Percentiles rank a stretch among this genome's conserved stretches.
phyloP scores from a whole-genome alignment of 306 rosid species.

The Hippophae rhamnoides region DNA sequence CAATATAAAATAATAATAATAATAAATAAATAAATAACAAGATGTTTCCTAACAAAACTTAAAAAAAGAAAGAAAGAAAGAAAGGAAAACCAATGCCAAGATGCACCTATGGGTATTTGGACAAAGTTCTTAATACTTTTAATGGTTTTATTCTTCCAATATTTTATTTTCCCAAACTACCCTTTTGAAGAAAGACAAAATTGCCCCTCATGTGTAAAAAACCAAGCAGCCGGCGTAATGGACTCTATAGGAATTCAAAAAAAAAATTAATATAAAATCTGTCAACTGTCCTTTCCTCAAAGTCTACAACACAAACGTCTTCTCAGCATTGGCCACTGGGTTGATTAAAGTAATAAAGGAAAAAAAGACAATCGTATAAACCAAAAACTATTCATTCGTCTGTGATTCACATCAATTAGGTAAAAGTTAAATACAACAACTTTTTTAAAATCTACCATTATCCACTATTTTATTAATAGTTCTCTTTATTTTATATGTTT shows the following conservation, averaged over 20 bases:
- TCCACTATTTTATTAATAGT: too few species aligned
- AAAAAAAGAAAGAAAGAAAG: too few species aligned
- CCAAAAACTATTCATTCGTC: too few species aligned
- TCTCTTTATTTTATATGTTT: too few species aligned
- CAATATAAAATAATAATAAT: too few species aligned
- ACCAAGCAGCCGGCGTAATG: slow-evolving; percentile 34
- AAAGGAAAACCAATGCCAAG: slow-evolving; percentile 17
- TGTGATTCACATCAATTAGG: too few species aligned
- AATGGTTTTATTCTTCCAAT: neutral
- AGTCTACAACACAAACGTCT: slow-evolving; percentile 17
- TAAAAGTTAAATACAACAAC: neutral
- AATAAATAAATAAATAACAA: too few species aligned
- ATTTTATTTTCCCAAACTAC: slow-evolving; percentile 2
- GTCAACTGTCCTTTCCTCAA: slow-evolving; percentile 56
- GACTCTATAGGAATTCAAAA: slow-evolving; percentile 27
- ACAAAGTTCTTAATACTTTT: slow-evolving; percentile 22
- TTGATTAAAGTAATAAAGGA: slow-evolving; percentile 24
- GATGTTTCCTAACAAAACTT: too few species aligned
- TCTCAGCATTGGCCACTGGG: slow-evolving; percentile 14
- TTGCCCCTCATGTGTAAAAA: slow-evolving; percentile 4
- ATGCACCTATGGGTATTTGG: slow-evolving; percentile 27
- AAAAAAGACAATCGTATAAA: neutral
- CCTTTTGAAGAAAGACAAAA: slow-evolving; percentile 18
- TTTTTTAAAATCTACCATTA: too few species aligned
- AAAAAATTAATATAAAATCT: slow-evolving; percentile 34